Conservation (phyloP, 768 basidiomycete species). For the Crassisporium funariophilum region DNA sequence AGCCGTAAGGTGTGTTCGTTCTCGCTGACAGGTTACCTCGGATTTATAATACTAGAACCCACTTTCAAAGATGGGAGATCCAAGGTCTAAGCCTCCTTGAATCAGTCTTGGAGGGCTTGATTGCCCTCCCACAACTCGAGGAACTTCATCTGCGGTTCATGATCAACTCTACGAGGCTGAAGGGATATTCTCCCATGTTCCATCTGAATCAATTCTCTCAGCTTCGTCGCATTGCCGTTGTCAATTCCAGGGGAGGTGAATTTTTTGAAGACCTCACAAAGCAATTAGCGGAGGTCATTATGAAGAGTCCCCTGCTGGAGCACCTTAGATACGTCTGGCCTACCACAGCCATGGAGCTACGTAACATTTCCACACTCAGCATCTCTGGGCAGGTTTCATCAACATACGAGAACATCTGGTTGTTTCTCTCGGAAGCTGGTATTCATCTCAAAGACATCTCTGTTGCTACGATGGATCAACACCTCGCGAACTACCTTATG, state of each 20-base stretch:
- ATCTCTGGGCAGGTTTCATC: not conserved
- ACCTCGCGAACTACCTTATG: not conserved
- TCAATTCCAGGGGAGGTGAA: not conserved
- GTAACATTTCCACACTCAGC: not conserved
- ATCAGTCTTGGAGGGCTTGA: not conserved
- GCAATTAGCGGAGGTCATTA: not conserved
- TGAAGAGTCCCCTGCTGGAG: not conserved
- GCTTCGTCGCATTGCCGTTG: not conserved
- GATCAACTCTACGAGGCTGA: not conserved
- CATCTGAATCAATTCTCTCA: not conserved
- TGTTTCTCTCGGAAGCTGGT: not conserved
- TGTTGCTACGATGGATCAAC: not conserved
- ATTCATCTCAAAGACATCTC: not conserved
- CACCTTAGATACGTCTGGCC: too few species aligned
- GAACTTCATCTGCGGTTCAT: not conserved
- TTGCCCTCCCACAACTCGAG: not conserved
- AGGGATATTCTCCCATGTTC: not conserved
- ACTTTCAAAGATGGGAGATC: not conserved
- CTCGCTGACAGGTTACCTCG: too few species aligned
- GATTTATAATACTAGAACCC: not conserved
- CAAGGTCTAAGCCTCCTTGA: not conserved
- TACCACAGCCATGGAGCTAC: not conserved
- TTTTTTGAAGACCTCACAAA: too few species aligned
- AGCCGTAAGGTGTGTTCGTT: not conserved
- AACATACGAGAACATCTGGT: not conserved